A percentile compares a stretch with the other conserved stretches of the same genome.
Conservation (phyloP, 2,329 filamentous ascomycete genomes). For the Sporothrix inflata region DNA sequence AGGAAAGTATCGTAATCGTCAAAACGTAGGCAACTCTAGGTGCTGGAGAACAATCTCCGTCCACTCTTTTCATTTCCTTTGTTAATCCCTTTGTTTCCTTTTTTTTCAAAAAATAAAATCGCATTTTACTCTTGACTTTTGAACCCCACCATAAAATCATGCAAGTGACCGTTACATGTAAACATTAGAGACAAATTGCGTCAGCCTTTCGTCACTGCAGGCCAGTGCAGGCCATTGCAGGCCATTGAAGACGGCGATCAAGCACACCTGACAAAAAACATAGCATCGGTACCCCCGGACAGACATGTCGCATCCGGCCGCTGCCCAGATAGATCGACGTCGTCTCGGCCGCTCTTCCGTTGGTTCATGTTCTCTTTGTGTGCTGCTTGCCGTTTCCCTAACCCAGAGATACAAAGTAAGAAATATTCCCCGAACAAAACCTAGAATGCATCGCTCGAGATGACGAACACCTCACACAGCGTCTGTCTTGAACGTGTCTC, state of each 20-base stretch:
- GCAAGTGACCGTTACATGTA: neutral
- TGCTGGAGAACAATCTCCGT: neutral
- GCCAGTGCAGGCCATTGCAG: neutral
- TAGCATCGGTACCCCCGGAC: neutral
- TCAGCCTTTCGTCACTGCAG: neutral
- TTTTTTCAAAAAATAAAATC: slow-evolving; percentile 1
- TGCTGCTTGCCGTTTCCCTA: neutral
- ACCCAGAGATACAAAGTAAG: neutral
- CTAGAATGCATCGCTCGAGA: neutral
- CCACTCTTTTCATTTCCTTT: neutral
- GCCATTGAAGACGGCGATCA: neutral
- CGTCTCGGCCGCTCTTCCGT: neutral
- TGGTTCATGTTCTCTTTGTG: too few species aligned
- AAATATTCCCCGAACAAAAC: neutral
- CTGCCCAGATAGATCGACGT: neutral
- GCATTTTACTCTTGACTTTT: too few species aligned
- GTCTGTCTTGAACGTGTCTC: neutral
- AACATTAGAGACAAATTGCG: too few species aligned
- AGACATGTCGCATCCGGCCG: neutral
- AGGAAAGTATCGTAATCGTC: neutral
- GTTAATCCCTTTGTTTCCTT: neutral
- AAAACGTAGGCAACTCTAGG: neutral
- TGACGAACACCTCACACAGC: neutral
- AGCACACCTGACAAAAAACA: neutral
- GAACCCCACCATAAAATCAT: too few species aligned